Evolutionary conservation across 148 eudicot genomes (phyloP).

Genomic region (Amaranthus hypochondriacus): DNA sequence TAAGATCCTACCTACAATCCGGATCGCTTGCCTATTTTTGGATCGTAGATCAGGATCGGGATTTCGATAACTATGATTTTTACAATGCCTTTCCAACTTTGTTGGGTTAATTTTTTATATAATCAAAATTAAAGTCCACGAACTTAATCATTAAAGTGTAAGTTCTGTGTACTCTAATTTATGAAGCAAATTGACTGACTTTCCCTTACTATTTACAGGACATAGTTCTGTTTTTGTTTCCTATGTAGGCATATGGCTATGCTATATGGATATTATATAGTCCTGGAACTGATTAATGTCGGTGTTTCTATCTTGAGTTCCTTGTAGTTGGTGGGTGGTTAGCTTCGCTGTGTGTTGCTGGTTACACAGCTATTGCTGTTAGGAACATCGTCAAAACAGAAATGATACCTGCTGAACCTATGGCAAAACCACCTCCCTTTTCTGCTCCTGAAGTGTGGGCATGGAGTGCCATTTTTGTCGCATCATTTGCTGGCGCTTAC

Average conservation of each 20-base stretch:
- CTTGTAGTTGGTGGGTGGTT: constrained; percentile 94
- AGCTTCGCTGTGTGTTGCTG: constrained; percentile 90
- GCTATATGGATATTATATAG: background rate
- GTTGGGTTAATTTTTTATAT: background rate
- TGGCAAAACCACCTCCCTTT: constrained; percentile 88
- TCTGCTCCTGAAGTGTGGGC: constrained; percentile 60
- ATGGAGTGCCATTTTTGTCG: constrained; percentile 67
- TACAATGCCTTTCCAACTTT: background rate
- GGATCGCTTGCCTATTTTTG: no score
- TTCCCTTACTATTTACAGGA: background rate
- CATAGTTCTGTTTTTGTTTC: background rate
- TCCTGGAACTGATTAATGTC: background rate
- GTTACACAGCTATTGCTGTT: constrained; percentile 81
- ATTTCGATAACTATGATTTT: background rate
- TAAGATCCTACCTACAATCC: no score
- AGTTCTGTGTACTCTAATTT: background rate
- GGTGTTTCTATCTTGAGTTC: background rate
- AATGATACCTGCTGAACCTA: constrained; percentile 88
- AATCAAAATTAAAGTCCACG: no score
- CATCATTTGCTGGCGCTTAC: constrained; percentile 56
- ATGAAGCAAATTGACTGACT: background rate
- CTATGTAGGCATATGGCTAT: background rate
- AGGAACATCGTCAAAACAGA: constrained; percentile 86
- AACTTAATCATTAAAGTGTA: no score
- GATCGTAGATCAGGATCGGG: no score